phyloP scores from a whole-genome alignment of 2,329 filamentous ascomycete genomes.

The Aspergillus jensenii region DNA sequence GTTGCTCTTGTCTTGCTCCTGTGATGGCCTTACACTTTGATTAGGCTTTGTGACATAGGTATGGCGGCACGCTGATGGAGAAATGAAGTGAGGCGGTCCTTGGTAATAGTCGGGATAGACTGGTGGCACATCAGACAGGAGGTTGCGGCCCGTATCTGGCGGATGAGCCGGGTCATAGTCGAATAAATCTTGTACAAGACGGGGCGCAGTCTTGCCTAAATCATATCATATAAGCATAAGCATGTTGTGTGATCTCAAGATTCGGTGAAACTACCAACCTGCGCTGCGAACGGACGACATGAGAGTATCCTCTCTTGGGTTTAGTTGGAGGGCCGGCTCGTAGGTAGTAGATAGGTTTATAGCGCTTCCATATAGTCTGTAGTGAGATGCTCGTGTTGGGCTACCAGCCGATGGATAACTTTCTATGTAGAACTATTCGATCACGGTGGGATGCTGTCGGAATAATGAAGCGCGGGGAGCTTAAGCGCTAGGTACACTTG shows the following conservation, averaged over 20 bases:
- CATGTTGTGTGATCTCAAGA: neutral
- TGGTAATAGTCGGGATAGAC: slow-evolving; percentile 43
- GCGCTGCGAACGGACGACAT: slow-evolving; percentile 35
- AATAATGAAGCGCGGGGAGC: slow-evolving; percentile 11
- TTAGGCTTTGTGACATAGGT: slow-evolving; percentile 56
- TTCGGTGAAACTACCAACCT: slow-evolving; percentile 27
- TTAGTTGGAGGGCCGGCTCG: slow-evolving; percentile 11
- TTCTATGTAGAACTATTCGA: slow-evolving; percentile 9
- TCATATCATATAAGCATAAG: neutral
- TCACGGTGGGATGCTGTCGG: slow-evolving; percentile 3
- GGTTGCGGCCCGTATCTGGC: slow-evolving; percentile 47
- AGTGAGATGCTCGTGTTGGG: neutral
- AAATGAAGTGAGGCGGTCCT: slow-evolving; percentile 36
- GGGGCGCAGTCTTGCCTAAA: slow-evolving; percentile 53
- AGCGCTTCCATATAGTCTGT: slow-evolving; percentile 13
- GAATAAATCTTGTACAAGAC: slow-evolving; percentile 47
- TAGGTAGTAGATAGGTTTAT: neutral
- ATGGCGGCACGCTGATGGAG: slow-evolving; percentile 57
- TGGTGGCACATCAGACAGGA: slow-evolving; percentile 60
- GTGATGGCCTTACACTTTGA: slow-evolving; percentile 52
- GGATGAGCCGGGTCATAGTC: slow-evolving; percentile 48
- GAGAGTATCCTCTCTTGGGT: slow-evolving; percentile 20
- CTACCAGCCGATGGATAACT: neutral
- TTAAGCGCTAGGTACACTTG: neutral
- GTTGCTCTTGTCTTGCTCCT: slow-evolving; percentile 38